These are phyloP conservation scores for Vigna trinervia DNA, from an alignment of 306 rosid species.

Conservation along the genomic window DNA sequence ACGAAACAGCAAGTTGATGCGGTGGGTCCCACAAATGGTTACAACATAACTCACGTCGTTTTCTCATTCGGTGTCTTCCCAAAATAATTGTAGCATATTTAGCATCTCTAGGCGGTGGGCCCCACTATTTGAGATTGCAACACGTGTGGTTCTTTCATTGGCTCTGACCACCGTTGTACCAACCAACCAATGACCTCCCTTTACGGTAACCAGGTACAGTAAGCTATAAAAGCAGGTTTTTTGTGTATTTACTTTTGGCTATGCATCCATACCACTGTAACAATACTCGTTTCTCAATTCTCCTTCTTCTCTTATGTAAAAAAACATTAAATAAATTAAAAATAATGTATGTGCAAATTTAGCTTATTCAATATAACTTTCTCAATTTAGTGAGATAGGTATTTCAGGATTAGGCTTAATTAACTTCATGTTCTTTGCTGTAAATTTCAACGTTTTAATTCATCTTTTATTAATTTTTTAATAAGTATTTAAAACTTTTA, in stretches of 20 bases:
- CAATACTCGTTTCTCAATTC: too few species aligned
- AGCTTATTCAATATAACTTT: too few species aligned
- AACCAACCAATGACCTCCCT: constrained; percentile 39
- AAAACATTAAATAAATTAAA: too few species aligned
- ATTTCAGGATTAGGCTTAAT: too few species aligned
- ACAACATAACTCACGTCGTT: constrained; percentile 44
- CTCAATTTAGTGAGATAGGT: too few species aligned
- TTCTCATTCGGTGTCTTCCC: constrained; percentile 56
- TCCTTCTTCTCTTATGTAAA: too few species aligned
- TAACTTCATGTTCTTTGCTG: too few species aligned
- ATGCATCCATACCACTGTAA: too few species aligned
- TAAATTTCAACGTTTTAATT: too few species aligned
- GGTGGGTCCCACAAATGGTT: constrained; percentile 51
- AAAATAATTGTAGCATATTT: constrained; percentile 59
- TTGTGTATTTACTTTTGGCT: not conserved
- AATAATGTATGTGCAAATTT: too few species aligned
- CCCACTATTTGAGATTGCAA: not conserved
- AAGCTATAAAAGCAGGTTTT: not conserved
- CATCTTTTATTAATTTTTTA: too few species aligned
- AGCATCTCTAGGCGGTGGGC: constrained; percentile 52
- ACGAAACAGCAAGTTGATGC: constrained; percentile 51
- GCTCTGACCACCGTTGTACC: not conserved
- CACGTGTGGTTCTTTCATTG: constrained; percentile 37
- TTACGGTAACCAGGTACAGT: not conserved
- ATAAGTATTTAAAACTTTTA: too few species aligned